phyloP scores from a whole-genome alignment of 768 basidiomycete species.

The Suillus alpinus region DNA sequence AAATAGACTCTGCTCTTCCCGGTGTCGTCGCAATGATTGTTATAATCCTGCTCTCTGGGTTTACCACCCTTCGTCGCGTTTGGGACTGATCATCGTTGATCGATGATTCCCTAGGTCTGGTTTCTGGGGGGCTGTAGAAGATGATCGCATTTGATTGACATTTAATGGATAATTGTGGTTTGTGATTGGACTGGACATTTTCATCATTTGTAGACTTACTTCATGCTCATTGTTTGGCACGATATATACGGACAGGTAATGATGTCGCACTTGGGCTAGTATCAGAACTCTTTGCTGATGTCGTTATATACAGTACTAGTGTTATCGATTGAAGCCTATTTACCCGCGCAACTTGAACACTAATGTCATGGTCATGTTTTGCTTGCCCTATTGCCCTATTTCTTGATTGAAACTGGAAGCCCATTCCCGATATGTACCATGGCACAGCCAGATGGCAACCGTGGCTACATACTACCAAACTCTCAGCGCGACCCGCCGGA shows the following conservation, averaged over 20 bases:
- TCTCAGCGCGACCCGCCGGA: not conserved
- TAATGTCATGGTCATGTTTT: not conserved
- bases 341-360: not conserved
- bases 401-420: not conserved
- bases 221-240: not conserved
- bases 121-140: not conserved
- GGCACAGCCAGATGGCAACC: not conserved
- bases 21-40: conserved; percentile 31
- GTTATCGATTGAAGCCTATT: not conserved
- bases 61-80: conserved; percentile 32
- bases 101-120: not conserved
- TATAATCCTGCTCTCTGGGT: conserved; percentile 31
- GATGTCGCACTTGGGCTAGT: not conserved
- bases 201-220: conserved; percentile 2
- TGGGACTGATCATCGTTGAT: conserved; percentile 18
- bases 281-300: not conserved
- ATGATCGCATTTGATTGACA: not conserved
- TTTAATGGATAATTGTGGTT: conserved; percentile 3
- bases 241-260: not conserved
- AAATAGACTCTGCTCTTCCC: conserved; percentile 30
- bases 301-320: not conserved
- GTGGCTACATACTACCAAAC: not conserved
- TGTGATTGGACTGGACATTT: conserved; percentile 5
- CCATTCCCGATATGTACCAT: not conserved
- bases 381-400: not conserved